Evolutionary conservation across 2,329 filamentous ascomycete species (phyloP), one percentile per base, ranked within the genome.

Genomic region (Fusarium mundagurra): DNA sequence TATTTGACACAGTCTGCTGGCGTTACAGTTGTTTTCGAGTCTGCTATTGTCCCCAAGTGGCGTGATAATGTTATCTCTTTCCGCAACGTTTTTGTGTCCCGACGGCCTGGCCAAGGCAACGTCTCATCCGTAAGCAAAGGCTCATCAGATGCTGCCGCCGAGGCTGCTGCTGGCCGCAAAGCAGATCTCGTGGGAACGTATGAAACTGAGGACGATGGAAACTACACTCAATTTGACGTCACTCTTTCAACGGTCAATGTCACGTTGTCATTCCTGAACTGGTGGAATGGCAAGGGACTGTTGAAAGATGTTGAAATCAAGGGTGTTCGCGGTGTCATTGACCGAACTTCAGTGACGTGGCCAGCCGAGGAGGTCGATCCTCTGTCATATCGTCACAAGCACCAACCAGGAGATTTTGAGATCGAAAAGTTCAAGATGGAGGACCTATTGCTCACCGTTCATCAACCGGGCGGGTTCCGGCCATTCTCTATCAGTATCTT

Each of bases 201-300:
- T 24, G 86, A 88, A 36, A 82, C 85, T 4, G 80, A 83, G 43
- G 95, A 98, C 79, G 96, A 98, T 80, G 94, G 94, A 24, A 99
- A 99, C 80, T 99, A 98, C 82, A 98, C 95, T 1, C 96, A 99
- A 77, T 99, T 98, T 77, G 96, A 99, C 79, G 87, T 99, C 22
- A 98, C 95, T 0, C 94, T 99, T 67, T 94, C 96, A 72, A 97
- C 94, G 1, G 94, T 99, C 71, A 98, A 99, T 79, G 96, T 99
- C 47, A 98, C 96, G 0, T 83, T 99, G 33, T 99, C 96, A 0
- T 98, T 99, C 77, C 88, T 95, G n/a, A 98, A 98, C 81, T 99
- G 96, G 96, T 97, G 97, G 90, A 98, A 98, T 77, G 96, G 96
- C 29, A 98, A 96, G 82, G 96, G 96, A 0, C 88, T 97, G 11